Percentiles rank a stretch among this genome's conserved stretches.
phyloP scores from a whole-genome alignment of 768 basidiomycete genomes.

The Daedaleopsis sinensis region DNA sequence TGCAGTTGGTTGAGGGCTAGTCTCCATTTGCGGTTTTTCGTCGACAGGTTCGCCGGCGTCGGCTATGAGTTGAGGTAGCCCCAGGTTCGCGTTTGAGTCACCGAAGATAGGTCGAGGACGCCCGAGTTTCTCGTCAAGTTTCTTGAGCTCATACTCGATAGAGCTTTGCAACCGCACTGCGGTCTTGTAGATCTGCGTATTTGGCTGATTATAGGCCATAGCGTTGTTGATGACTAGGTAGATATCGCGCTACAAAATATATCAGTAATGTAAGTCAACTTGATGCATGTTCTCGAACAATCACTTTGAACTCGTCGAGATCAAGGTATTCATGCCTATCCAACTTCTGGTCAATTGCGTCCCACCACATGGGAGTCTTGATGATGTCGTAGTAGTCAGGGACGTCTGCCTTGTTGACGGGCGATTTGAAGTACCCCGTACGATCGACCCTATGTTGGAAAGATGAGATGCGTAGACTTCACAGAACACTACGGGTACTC shows the following conservation, averaged over 20 bases:
- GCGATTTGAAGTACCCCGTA: constrained; percentile 75
- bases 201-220: constrained; percentile 79
- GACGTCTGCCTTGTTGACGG: constrained; percentile 77
- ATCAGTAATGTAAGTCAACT: background rate
- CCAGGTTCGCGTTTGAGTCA: background rate
- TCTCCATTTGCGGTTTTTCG: background rate
- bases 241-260: constrained; percentile 65
- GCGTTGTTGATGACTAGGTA: constrained; percentile 86
- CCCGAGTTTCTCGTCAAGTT: constrained; percentile 36
- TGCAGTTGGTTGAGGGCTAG: background rate
- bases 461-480: background rate
- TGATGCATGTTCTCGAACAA: constrained; percentile 10
- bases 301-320: constrained; percentile 70
- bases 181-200: constrained; percentile 68
- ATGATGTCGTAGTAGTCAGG: constrained; percentile 93
- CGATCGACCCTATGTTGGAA: constrained; percentile 62
- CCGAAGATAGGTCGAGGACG: background rate
- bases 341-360: constrained; percentile 77
- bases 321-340: constrained; percentile 85
- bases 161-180: constrained; percentile 62
- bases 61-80: background rate
- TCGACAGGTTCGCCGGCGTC: background rate
- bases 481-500: background rate
- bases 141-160: constrained; percentile 42
- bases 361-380: constrained; percentile 88